phyloP scores from a whole-genome alignment of 2,329 filamentous ascomycete species.

The Aspergillus arachidicola region DNA sequence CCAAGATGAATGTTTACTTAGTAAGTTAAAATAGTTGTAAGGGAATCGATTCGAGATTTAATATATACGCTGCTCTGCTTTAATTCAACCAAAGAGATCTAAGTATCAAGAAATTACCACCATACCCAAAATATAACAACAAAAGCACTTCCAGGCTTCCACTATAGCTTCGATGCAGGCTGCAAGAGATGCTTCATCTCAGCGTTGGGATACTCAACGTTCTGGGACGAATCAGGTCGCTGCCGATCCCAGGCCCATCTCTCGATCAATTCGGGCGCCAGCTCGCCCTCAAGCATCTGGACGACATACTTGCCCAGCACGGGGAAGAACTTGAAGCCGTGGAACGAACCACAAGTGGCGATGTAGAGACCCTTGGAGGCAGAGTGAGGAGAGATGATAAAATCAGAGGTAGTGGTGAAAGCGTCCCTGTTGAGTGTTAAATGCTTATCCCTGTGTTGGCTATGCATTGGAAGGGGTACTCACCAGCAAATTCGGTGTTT shows the following conservation, averaged over 20 bases:
- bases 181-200: not conserved
- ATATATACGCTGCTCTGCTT: too few relatives aligned
- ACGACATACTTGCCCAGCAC: not conserved
- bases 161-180: not conserved
- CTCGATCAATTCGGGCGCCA: not conserved
- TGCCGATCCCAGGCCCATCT: not conserved
- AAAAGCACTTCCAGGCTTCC: not conserved
- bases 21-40: too few relatives aligned
- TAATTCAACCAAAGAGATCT: too few relatives aligned
- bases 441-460: not conserved
- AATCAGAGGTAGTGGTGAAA: not conserved
- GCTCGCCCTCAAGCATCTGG: not conserved
- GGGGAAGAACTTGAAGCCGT: not conserved
- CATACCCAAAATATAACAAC: not conserved
- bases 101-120: too few relatives aligned
- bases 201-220: not conserved
- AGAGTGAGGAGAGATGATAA: not conserved
- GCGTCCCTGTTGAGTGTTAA: not conserved
- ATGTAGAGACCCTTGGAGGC: not conserved
- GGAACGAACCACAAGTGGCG: not conserved
- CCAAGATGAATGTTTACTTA: too few relatives aligned
- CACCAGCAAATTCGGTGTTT: not conserved
- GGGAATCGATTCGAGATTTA: too few relatives aligned
- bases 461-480: not conserved
- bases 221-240: not conserved